These are phyloP conservation scores for Leccinellum albellum DNA, from an alignment of 768 basidiomycete species.

Conservation along the genomic window DNA sequence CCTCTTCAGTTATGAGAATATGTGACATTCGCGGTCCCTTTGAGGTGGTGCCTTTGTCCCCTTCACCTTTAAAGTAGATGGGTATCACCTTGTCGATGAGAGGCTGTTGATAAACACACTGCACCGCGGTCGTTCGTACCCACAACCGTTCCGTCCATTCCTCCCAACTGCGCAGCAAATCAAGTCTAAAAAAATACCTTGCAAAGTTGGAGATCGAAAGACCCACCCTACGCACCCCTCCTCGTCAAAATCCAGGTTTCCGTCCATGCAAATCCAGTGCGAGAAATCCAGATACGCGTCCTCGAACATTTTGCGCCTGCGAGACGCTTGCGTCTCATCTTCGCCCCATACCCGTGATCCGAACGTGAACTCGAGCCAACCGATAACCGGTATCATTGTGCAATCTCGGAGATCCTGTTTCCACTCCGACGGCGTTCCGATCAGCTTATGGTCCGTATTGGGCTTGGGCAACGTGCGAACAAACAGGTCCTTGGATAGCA, in stretches of 20 bases:
- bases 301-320: slow-evolving; percentile 1
- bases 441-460: background rate
- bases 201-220: background rate
- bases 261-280: slow-evolving; percentile 15
- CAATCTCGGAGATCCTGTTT: slow-evolving; percentile 1
- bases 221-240: background rate
- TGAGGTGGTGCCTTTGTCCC: background rate
- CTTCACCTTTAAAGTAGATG: slow-evolving; percentile 3
- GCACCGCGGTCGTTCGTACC: slow-evolving; percentile 9
- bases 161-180: background rate
- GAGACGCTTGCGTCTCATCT: background rate
- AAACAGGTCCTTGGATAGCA: slow-evolving; percentile 1
- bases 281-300: slow-evolving; percentile 12
- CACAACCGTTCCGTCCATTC: slow-evolving; percentile 10
- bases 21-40: background rate
- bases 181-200: background rate
- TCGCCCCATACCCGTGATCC: background rate
- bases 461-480: background rate
- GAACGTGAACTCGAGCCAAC: slow-evolving; percentile 6
- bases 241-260: background rate
- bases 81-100: slow-evolving; percentile 12
- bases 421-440: background rate
- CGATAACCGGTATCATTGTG: background rate
- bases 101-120: slow-evolving; percentile 6
- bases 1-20: slow-evolving; percentile 8